Conservation (phyloP, 2,329 filamentous ascomycete species). For the Penicillium polonicum region DNA sequence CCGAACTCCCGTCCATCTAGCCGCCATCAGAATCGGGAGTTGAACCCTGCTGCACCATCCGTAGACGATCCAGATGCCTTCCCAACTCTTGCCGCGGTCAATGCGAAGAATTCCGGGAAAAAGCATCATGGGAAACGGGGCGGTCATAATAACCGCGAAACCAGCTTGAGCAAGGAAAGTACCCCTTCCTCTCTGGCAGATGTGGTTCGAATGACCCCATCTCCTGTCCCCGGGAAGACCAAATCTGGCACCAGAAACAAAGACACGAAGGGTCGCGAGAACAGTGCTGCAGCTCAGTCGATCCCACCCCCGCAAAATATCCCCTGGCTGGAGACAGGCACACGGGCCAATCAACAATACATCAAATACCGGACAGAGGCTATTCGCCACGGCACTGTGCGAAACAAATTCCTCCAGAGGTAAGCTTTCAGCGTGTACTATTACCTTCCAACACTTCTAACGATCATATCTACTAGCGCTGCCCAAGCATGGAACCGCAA, state of each 20-base stretch:
- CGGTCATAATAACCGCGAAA: slow-evolving; percentile 62
- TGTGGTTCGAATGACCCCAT: slow-evolving; percentile 91
- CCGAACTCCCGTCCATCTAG: slow-evolving; percentile 81
- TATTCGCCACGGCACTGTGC: slow-evolving; percentile 92
- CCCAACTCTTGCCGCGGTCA: slow-evolving; percentile 76
- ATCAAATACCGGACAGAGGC: slow-evolving; percentile 93
- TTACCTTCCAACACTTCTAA: neutral
- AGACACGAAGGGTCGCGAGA: slow-evolving; percentile 68
- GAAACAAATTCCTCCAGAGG: slow-evolving; percentile 97
- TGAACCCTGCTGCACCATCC: slow-evolving; percentile 67
- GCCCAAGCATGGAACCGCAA: slow-evolving; percentile 99
- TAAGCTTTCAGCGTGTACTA: slow-evolving; percentile 41
- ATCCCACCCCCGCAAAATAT: slow-evolving; percentile 89
- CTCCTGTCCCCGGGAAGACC: slow-evolving; percentile 63
- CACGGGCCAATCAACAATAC: slow-evolving; percentile 87
- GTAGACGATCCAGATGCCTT: slow-evolving; percentile 96
- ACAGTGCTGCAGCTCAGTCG: slow-evolving; percentile 75
- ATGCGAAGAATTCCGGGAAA: slow-evolving; percentile 69
- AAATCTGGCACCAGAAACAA: slow-evolving; percentile 58
- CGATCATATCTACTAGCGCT: slow-evolving; percentile 57
- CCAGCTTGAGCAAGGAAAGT: slow-evolving; percentile 63
- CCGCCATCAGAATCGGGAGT: slow-evolving; percentile 67
- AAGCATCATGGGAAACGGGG: slow-evolving; percentile 92
- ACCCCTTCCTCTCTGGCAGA: slow-evolving; percentile 80
- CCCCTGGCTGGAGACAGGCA: slow-evolving; percentile 93